phyloP scores from a whole-genome alignment of 208 protist genomes.

The Leishmania braziliensis region DNA sequence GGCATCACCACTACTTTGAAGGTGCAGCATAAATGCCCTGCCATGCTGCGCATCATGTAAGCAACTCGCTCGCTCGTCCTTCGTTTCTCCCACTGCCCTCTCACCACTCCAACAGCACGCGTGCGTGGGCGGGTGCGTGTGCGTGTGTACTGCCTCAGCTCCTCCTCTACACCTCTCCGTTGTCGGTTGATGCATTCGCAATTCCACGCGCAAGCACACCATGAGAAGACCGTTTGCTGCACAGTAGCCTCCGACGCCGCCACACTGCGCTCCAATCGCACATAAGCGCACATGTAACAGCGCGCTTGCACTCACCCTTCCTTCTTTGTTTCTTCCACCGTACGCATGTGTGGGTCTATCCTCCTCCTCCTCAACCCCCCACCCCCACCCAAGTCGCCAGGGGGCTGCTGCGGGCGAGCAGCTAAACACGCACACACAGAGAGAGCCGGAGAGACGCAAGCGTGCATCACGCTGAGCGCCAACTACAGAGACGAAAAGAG shows the following conservation, averaged over 20 bases:
- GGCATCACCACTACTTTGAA: not conserved
- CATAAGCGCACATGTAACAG: not conserved
- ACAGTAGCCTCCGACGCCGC: not conserved
- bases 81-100: not conserved
- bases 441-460: not conserved
- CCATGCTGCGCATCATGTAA: not conserved
- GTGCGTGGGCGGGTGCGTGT: not conserved
- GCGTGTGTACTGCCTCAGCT: not conserved
- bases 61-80: not conserved
- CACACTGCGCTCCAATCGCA: not conserved
- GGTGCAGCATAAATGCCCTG: not conserved
- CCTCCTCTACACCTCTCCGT: not conserved
- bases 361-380: not conserved
- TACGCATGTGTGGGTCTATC: not conserved
- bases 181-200: not conserved
- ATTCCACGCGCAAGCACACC: not conserved
- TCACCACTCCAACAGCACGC: not conserved
- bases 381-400: not conserved
- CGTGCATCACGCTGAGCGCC: not conserved
- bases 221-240: not conserved
- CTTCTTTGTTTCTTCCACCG: not conserved
- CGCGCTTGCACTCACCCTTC: not conserved
- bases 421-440: not conserved
- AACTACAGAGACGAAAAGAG: not conserved
- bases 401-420: not conserved